Evolutionary conservation across 1,284 basidiomycete species (phyloP), one percentile per base, ranked within the genome.

Genomic region (Boletus subluridellus): DNA sequence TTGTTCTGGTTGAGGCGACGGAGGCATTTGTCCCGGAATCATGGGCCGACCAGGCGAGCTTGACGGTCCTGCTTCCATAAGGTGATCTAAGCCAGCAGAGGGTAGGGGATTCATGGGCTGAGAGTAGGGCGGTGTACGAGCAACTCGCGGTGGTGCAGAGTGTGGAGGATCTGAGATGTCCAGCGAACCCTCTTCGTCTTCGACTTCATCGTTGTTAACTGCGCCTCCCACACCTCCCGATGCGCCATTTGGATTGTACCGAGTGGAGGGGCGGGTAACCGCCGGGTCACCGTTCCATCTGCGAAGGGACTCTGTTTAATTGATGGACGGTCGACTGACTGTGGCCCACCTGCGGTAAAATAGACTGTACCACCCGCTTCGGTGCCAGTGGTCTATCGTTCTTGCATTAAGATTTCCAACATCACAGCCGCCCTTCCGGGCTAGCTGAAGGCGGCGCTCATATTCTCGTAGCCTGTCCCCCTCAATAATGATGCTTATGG

Each of bases 381-480:
- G 78, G 64, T 87, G 84, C 87, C 87, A 90, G 60, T 89, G 85
- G 64, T 90, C 87, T 58, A 90, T 79, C 3, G 84, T 85, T 58
- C 87, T 79, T 17, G 86, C 81, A 52, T 78, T 85, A 42, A 90
- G 77, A 63, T 85, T 89, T 10, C 85, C 88, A 12, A 90, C 81
- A 60, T 89, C 86, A 60, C 81, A 82, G 6, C 82, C 82, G 24
- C 78, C 77, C 62, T 83, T 83, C 47, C 84, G 80, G 0, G 87
- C 86, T 7, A 78, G 69, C 51, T 83, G 82, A 41, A 90, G 74
- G 42, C 85, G 80, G 24, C 83, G 78, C 60, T 90, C 87, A 53
- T 87, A 84, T 62, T 87, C 83, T 47, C 83, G 75, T 54, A 86
- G 71, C 24, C 87, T 80, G 61, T 86, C 85, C 3, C 80, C 79